These are phyloP conservation scores for Scutellaria barbata DNA, from an alignment of 257 asterid species.

Conservation along the genomic window DNA sequence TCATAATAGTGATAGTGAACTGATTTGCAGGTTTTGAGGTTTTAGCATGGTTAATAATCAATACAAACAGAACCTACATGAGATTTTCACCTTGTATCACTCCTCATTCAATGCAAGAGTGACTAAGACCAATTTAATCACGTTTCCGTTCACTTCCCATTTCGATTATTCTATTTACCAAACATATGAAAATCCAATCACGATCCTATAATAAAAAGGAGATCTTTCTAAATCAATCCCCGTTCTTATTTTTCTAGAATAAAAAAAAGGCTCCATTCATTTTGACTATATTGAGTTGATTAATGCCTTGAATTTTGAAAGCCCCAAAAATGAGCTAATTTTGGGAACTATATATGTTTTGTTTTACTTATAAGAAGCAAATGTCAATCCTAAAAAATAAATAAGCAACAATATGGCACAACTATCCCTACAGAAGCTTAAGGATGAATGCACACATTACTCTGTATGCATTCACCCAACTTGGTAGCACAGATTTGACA, in stretches of 20 bases:
- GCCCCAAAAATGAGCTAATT: no score
- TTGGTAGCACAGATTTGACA: no score
- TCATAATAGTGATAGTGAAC: neutral
- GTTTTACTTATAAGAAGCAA: no score
- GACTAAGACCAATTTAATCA: neutral
- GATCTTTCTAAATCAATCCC: conserved; percentile 10
- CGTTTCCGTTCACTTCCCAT: neutral
- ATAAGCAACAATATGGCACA: neutral
- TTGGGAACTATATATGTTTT: no score
- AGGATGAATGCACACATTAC: no score
- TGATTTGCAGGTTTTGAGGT: no score
- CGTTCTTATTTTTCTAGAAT: neutral
- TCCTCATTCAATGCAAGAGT: neutral
- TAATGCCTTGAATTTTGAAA: no score
- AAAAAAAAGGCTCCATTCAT: neutral
- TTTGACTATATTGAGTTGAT: neutral
- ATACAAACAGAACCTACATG: no score
- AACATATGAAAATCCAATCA: conserved; percentile 14
- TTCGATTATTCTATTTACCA: conserved; percentile 13
- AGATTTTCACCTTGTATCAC: neutral
- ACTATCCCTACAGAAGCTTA: neutral
- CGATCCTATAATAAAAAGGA: conserved; percentile 16
- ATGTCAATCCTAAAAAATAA: no score
- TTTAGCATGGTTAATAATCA: no score
- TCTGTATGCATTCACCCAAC: no score